Evolutionary conservation across 2,329 filamentous ascomycete species (phyloP), one percentile per base, ranked within the genome.

Genomic region (Phialemoniopsis sp.): DNA sequence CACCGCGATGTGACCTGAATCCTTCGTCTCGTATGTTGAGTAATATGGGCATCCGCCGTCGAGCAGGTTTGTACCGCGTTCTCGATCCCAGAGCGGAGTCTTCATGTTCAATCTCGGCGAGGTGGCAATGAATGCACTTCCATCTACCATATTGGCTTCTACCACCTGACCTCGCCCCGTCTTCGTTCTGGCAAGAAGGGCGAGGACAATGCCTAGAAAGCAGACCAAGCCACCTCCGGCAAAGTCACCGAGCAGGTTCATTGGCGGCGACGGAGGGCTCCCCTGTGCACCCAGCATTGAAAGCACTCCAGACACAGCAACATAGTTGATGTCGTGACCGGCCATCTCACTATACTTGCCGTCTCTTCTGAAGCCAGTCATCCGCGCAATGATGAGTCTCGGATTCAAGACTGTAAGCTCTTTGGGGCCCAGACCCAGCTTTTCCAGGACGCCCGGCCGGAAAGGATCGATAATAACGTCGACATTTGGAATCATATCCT

Each of bases 91-190:
- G 30, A 81, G 56, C 1, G 77, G 72, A 7, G 70, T 81, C 56
- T 83, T 82, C 45, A 73, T 69, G 18, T 71, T 70, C 44, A 94
- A 67, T 26, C 91, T 73, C 38, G 87, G 83, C 64, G 91, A 91
- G 0, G 82, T 85, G 2, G 84, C 82, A 18, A 97, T 66, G 60
- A 91, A 91, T 29, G 81, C 78, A 15, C 77, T 79, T 8, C 91
- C 91, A 64, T 97, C 91, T 10, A 96, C 91, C 91, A 97, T 97
- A 61, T 95, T 96, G 13, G 87, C 88, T 65, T 96, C 89, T 8
- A 97, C 89, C 10, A 96, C 83, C 64, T 96, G 91, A 0, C 91
- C 91, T 3, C 65, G 67, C 0, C 88, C 88, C 0, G 71, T 81
- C 32, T 62, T 66, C 35, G 72, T 66, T 26, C 89, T 69, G 12